phyloP scores from a whole-genome alignment of 1,284 basidiomycete species.

The Moniliophthora roreri region DNA sequence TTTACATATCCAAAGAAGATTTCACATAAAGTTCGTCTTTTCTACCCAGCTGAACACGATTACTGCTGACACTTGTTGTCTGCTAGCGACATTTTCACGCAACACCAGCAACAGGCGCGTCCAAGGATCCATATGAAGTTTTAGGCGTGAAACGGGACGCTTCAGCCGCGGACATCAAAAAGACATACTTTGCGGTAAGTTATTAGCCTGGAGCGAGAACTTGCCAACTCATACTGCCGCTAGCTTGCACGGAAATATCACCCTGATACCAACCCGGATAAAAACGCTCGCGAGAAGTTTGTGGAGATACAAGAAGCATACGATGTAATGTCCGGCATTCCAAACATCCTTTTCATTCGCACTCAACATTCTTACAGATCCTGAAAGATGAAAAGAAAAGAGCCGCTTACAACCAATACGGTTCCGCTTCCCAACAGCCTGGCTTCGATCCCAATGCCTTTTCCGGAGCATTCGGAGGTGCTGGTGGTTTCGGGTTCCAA shows the following conservation, averaged over 20 bases:
- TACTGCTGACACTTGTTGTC: constrained; percentile 13
- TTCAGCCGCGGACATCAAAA: constrained; percentile 90
- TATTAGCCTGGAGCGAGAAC: constrained; percentile 3
- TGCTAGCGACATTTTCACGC: constrained; percentile 76
- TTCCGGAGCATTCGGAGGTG: constrained; percentile 50
- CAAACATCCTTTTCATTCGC: constrained; percentile 14
- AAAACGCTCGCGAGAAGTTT: constrained; percentile 89
- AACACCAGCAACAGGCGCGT: constrained; percentile 50
- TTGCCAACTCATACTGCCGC: constrained; percentile 14
- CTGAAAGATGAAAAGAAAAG: constrained; percentile 95
- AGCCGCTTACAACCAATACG: constrained; percentile 92
- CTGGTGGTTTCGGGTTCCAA: constrained; percentile 68
- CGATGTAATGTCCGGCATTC: constrained; percentile 64
- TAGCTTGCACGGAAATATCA: constrained; percentile 98
- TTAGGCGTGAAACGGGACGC: constrained; percentile 90
- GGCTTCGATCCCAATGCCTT: constrained; percentile 92
- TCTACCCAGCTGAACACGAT: not conserved
- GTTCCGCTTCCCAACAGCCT: constrained; percentile 89
- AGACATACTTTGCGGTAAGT: constrained; percentile 89
- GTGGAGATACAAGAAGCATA: constrained; percentile 97
- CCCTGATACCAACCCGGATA: constrained; percentile 96
- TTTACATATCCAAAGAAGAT: not conserved
- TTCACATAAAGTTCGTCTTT: constrained; percentile 27
- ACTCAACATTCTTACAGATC: constrained; percentile 49
- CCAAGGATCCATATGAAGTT: constrained; percentile 92